Evolutionary conservation across 208 protist genomes (phyloP).

Genomic region (Acanthamoeba polyphaga): DNA sequence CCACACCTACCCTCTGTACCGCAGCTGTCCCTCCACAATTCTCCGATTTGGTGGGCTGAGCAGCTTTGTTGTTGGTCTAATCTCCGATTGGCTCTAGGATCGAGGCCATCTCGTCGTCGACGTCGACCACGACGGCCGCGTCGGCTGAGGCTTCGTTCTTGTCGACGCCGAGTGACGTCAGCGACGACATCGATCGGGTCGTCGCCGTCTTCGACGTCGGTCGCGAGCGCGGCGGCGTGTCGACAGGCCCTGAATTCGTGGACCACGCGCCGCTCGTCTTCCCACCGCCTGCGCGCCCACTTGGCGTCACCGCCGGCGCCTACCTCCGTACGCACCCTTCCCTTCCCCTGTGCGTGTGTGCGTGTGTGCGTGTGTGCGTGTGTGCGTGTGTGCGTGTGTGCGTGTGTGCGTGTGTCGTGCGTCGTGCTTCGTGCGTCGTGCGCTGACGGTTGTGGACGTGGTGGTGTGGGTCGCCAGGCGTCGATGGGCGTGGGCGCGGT

Average conservation of each 20-base stretch:
- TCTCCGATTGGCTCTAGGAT: not conserved
- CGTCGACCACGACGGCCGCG: not conserved
- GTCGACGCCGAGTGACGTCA: not conserved
- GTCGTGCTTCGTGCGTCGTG: too few relatives aligned
- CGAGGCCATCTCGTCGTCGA: not conserved
- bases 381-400: not conserved
- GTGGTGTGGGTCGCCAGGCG: not conserved
- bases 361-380: too few relatives aligned
- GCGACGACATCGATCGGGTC: not conserved
- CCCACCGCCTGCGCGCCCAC: not conserved
- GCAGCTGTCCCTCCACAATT: not conserved
- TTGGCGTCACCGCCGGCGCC: not conserved
- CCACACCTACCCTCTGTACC: not conserved
- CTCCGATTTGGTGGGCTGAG: not conserved
- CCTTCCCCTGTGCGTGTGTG: not conserved
- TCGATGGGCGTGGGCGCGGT: not conserved
- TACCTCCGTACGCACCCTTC: not conserved
- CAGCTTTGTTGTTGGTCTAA: not conserved
- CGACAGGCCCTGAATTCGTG: not conserved
- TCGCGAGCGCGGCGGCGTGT: too few relatives aligned
- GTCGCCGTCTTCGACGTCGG: not conserved
- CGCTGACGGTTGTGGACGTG: too few relatives aligned
- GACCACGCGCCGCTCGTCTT: constrained; percentile 9
- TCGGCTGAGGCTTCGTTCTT: not conserved
- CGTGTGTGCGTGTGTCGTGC: too few relatives aligned